Evolutionary conservation across 352 stramenopile genomes (phyloP).

Genomic region (Globisporangium paroecandrum): DNA sequence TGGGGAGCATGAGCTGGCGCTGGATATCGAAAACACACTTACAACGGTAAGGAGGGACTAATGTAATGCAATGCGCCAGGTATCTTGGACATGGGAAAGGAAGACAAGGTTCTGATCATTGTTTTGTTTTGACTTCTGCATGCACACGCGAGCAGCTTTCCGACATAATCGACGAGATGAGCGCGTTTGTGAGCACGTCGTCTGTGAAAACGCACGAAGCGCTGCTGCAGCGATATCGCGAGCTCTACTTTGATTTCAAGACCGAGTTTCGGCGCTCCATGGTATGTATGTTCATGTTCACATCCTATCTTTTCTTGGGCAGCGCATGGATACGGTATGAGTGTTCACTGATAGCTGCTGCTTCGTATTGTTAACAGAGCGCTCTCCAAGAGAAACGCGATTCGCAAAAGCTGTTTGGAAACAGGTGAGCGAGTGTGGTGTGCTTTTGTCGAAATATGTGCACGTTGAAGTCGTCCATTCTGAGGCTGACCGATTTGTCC

Average conservation of each 20-base stretch:
- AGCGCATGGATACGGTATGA: not conserved
- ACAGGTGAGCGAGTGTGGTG: constrained; percentile 35
- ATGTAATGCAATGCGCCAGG: not conserved
- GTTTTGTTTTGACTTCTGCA: not conserved
- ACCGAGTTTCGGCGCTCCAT: constrained; percentile 92
- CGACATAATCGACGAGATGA: constrained; percentile 87
- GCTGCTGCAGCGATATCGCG: constrained; percentile 93
- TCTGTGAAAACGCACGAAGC: constrained; percentile 80
- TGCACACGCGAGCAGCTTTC: constrained; percentile 42
- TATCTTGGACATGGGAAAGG: not conserved
- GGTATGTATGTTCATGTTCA: constrained; percentile 27
- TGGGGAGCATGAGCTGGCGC: constrained; percentile 57
- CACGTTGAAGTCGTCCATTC: not conserved
- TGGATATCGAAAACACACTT: constrained; percentile 79
- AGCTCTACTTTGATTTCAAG: constrained; percentile 95
- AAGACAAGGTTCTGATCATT: not conserved
- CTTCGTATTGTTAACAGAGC: constrained; percentile 37
- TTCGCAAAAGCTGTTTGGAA: constrained; percentile 77
- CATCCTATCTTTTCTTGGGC: too few relatives aligned
- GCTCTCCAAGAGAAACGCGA: constrained; percentile 80
- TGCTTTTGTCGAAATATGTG: not conserved
- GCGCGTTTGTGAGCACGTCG: constrained; percentile 60
- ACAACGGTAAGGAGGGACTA: constrained; percentile 33
- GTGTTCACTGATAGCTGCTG: not conserved
- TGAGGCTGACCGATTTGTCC: not conserved